Evolutionary conservation across 352 stramenopile genomes (phyloP).

Genomic region (Phytopythium sindhum): DNA sequence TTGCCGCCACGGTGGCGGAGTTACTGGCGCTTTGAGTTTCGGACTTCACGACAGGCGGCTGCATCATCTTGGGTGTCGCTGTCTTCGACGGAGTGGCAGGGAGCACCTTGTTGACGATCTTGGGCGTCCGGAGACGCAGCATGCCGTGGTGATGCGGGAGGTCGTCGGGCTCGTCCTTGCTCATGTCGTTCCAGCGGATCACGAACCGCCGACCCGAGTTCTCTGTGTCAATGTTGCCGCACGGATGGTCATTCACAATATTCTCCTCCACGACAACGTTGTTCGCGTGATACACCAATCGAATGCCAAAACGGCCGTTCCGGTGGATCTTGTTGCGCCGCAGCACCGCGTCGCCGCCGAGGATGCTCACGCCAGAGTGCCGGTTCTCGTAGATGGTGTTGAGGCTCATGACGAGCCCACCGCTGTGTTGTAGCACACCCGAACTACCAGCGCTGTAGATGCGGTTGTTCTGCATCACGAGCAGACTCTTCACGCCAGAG

Average conservation of each 20-base stretch:
- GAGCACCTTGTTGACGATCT: constrained; percentile 21
- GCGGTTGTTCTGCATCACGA: constrained; percentile 57
- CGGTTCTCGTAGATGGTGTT: constrained; percentile 56
- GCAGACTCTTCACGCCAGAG: constrained; percentile 34
- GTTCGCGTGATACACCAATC: constrained; percentile 61
- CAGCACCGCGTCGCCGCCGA: constrained; percentile 55
- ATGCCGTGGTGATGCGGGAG: constrained; percentile 54
- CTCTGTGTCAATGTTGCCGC: constrained; percentile 71
- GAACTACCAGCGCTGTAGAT: constrained; percentile 57
- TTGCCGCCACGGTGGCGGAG: neutral
- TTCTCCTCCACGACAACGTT: constrained; percentile 81
- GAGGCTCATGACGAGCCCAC: constrained; percentile 48
- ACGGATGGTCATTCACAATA: constrained; percentile 53
- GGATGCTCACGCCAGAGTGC: constrained; percentile 56
- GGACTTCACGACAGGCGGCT: neutral
- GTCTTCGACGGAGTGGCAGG: neutral
- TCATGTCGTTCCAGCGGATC: constrained; percentile 75
- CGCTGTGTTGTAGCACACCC: constrained; percentile 53
- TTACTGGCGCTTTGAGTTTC: neutral
- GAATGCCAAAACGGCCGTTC: constrained; percentile 71
- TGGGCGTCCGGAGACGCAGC: constrained; percentile 39
- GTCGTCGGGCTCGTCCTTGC: constrained; percentile 48
- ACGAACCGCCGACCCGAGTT: constrained; percentile 75
- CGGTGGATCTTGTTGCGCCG: constrained; percentile 58
- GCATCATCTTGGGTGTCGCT: neutral